These are phyloP conservation scores for Colletotrichum trifolii DNA, from an alignment of 2,329 filamentous ascomycete species.

Conservation along the genomic window DNA sequence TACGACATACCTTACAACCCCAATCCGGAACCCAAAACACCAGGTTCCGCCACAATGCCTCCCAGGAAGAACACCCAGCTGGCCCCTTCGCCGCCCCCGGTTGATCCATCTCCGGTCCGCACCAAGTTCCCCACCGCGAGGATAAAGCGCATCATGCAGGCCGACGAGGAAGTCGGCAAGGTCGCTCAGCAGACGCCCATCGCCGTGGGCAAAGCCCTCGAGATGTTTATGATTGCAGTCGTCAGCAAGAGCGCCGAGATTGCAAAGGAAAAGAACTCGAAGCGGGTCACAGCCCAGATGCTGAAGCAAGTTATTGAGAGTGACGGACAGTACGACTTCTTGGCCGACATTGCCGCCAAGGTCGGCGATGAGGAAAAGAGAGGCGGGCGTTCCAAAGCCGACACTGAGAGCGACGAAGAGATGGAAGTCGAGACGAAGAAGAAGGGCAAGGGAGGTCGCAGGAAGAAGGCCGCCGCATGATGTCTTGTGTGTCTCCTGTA, in stretches of 20 bases:
- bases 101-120: conserved; percentile 79
- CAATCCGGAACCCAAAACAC: conserved; percentile 31
- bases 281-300: conserved; percentile 89
- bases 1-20: conserved; percentile 32
- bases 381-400: conserved; percentile 55
- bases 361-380: conserved; percentile 71
- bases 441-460: conserved; percentile 57
- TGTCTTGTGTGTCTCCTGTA: neutral
- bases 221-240: conserved; percentile 97
- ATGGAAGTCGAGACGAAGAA: conserved; percentile 59
- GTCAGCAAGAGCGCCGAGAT: conserved; percentile 89
- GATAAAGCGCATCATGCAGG: conserved; percentile 99
- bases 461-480: conserved; percentile 57
- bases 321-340: conserved; percentile 94
- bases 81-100: conserved; percentile 50
- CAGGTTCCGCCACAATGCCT: conserved; percentile 47
- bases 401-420: conserved; percentile 66
- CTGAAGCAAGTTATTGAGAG: conserved; percentile 90
- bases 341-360: conserved; percentile 89
- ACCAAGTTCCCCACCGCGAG: conserved; percentile 97
- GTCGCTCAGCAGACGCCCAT: conserved; percentile 98
- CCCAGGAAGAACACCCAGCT: conserved; percentile 51
- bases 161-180: conserved; percentile 97
- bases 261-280: conserved; percentile 84
- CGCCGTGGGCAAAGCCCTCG: conserved; percentile 93